Percentiles rank a stretch among this genome's conserved stretches.
These are phyloP conservation scores for Ocimum tenuiflorum DNA, from an alignment of 257 asterid genomes.

Conservation along the genomic window DNA sequence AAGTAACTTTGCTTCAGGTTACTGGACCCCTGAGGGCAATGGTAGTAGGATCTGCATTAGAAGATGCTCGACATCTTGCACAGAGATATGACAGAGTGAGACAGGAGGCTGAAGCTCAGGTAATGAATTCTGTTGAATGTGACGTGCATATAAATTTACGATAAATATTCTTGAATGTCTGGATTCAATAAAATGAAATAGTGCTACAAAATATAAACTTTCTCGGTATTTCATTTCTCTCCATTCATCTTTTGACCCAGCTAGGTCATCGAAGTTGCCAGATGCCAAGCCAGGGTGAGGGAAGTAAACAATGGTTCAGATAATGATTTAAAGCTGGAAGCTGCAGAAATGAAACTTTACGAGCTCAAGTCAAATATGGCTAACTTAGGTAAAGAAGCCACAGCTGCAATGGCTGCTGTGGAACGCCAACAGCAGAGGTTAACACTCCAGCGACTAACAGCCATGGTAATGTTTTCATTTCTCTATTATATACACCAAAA, in stretches of 20 bases:
- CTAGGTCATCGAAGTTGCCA: constrained; percentile 62
- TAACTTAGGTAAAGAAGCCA: constrained; percentile 56
- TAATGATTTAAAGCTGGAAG: constrained; percentile 38
- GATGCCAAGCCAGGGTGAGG: constrained; percentile 48
- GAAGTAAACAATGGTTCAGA: constrained; percentile 45
- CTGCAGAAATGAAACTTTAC: constrained; percentile 51
- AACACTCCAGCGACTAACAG: constrained; percentile 51
- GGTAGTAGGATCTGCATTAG: constrained; percentile 44
- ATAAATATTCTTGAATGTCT: neutral
- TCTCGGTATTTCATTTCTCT: neutral
- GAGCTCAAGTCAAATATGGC: constrained; percentile 58
- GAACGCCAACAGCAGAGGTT: constrained; percentile 61
- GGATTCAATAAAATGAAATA: neutral
- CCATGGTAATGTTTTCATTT: constrained; percentile 38
- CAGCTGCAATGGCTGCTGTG: constrained; percentile 61
- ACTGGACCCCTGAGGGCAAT: constrained; percentile 49
- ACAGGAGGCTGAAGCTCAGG: constrained; percentile 61
- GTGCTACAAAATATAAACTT: neutral
- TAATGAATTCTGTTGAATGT: constrained; percentile 5
- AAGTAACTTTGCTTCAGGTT: constrained; percentile 27
- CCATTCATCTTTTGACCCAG: constrained; percentile 20
- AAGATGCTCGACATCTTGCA: constrained; percentile 55
- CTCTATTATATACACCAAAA: neutral
- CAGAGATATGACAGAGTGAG: constrained; percentile 42
- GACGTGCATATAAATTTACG: neutral